A percentile compares a stretch with the other conserved stretches of the same genome.
These are phyloP conservation scores for Starmera amethionina DNA, from an alignment of 805 yeast genomes.

Conservation along the genomic window DNA sequence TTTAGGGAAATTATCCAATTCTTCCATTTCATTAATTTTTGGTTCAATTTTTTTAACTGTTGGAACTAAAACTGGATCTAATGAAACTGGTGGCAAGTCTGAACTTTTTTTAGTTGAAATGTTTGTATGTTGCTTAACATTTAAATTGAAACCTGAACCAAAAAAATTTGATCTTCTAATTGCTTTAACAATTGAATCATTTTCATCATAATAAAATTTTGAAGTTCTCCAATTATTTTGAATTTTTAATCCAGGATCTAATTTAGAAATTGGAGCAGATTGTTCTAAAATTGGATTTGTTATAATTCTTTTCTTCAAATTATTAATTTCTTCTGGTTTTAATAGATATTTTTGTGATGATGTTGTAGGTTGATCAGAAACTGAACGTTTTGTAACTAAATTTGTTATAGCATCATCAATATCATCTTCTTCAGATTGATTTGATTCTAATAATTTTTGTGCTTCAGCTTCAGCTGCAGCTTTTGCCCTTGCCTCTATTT, in stretches of 20 bases:
- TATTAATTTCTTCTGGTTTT: conserved; percentile 18
- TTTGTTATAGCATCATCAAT: conserved; percentile 5
- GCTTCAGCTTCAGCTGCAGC: conserved; percentile 8
- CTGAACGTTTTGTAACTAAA: conserved; percentile 21
- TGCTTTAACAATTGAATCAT: conserved; percentile 27
- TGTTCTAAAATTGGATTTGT: conserved; percentile 21
- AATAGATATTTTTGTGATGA: conserved; percentile 11
- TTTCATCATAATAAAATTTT: conserved; percentile 12
- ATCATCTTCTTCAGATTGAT: conserved; percentile 7
- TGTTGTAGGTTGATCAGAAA: conserved; percentile 26
- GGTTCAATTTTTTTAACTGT: conserved; percentile 3
- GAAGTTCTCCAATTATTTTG: conserved; percentile 11
- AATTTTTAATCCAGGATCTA: conserved; percentile 32
- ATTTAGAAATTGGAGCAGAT: conserved; percentile 31
- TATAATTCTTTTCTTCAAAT: conserved; percentile 26
- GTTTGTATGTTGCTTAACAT: conserved; percentile 18
- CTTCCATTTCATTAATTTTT: conserved; percentile 2
- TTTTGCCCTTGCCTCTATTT: conserved; percentile 7
- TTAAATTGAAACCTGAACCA: conserved; percentile 29
- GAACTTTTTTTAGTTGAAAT: conserved; percentile 10
- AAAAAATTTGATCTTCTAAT: conserved; percentile 34
- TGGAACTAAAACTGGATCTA: background rate
- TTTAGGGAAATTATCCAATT: conserved; percentile 27
- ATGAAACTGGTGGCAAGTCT: no score
- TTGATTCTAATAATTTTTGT: background rate